Conservation (phyloP, 2,329 filamentous ascomycete genomes). For the Phialophora verrucosa region DNA sequence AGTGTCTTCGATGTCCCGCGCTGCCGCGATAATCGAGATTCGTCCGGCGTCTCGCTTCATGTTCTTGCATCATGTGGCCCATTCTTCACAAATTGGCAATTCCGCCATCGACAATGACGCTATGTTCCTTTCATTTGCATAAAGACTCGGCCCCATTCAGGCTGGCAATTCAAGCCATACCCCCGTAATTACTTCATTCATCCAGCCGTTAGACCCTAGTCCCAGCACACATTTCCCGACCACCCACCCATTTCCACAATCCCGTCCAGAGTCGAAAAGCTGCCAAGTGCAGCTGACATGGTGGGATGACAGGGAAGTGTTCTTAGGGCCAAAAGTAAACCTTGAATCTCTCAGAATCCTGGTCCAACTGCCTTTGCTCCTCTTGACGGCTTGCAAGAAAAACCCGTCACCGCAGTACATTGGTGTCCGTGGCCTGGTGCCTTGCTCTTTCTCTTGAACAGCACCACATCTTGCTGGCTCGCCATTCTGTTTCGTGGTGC, state of each 20-base stretch:
- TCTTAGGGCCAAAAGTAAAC: slow-evolving; percentile 3
- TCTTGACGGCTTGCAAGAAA: background rate
- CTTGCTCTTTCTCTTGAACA: background rate
- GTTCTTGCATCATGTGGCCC: slow-evolving; percentile 16
- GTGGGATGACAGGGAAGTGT: background rate
- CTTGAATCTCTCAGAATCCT: background rate
- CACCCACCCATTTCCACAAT: slow-evolving; percentile 1
- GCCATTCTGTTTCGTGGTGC: background rate
- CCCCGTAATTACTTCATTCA: slow-evolving; percentile 11
- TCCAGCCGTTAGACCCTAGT: background rate
- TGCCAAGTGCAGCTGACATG: slow-evolving; percentile 8
- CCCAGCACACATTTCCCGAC: background rate
- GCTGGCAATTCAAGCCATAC: slow-evolving; percentile 13
- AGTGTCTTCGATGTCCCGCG: slow-evolving; percentile 3
- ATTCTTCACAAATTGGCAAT: slow-evolving; percentile 17
- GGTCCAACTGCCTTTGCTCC: background rate
- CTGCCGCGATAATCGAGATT: slow-evolving; percentile 23
- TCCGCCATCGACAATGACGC: slow-evolving; percentile 22
- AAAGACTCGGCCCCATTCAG: slow-evolving; percentile 12
- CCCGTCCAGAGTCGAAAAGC: background rate
- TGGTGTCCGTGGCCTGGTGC: background rate
- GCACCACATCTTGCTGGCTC: background rate
- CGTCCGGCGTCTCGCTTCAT: slow-evolving; percentile 15
- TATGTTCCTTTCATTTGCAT: slow-evolving; percentile 19
- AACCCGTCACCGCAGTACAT: background rate